A percentile compares a stretch with the other conserved stretches of the same genome.
phyloP scores from a whole-genome alignment of 2,329 filamentous ascomycete genomes.

The Pseudopithomyces maydicus region DNA sequence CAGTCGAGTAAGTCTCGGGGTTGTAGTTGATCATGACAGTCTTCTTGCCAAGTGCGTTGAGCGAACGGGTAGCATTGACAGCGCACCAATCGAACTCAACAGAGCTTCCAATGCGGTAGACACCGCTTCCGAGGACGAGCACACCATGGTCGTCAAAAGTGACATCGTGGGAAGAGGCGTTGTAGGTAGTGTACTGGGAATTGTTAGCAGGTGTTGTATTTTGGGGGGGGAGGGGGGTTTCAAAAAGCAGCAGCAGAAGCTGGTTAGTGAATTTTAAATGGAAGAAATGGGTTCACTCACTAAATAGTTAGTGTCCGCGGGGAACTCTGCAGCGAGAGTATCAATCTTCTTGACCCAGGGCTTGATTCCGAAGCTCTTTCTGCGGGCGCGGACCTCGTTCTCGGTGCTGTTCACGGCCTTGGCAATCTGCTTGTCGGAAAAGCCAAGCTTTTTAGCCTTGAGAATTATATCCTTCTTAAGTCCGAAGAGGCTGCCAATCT shows the following conservation, averaged over 20 bases:
- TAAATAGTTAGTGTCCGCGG: conserved; percentile 85
- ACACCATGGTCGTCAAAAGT: conserved; percentile 91
- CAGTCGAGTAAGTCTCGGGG: conserved; percentile 58
- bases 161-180: conserved; percentile 91
- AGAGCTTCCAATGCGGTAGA: conserved; percentile 96
- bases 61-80: conserved; percentile 82
- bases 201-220: background rate
- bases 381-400: conserved; percentile 83
- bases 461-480: conserved; percentile 87
- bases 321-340: conserved; percentile 95
- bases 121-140: conserved; percentile 88
- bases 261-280: too few species aligned
- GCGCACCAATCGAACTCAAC: conserved; percentile 99
- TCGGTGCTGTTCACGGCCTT: conserved; percentile 83
- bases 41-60: conserved; percentile 89
- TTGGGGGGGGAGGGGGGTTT: too few species aligned
- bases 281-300: background rate
- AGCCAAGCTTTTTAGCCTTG: conserved; percentile 96
- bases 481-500: conserved; percentile 78
- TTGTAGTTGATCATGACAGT: conserved; percentile 97
- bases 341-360: conserved; percentile 99
- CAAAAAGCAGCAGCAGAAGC: too few species aligned
- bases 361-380: conserved; percentile 84
- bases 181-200: conserved; percentile 92
- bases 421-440: conserved; percentile 95